phyloP scores from a whole-genome alignment of 2,329 filamentous ascomycete genomes.

The Aspergillus hortae region DNA sequence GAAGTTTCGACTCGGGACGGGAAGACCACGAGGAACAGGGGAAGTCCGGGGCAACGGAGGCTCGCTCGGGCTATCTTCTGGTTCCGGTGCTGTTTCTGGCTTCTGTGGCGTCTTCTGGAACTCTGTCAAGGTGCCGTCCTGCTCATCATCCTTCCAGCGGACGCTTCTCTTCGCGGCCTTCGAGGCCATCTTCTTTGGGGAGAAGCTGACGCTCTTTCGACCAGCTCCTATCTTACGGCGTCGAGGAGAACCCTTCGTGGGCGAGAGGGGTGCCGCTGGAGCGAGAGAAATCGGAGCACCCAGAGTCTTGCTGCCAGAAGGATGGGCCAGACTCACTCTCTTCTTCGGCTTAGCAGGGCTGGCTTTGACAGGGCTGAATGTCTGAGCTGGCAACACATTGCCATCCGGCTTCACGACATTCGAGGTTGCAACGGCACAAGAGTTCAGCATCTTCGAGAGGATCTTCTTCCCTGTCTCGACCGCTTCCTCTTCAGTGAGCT shows the following conservation, averaged over 20 bases:
- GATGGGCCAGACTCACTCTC: constrained; percentile 42
- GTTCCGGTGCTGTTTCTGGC: constrained; percentile 51
- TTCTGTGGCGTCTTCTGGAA: constrained; percentile 87
- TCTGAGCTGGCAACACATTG: constrained; percentile 51
- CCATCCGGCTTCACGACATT: constrained; percentile 92
- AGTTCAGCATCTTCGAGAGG: constrained; percentile 72
- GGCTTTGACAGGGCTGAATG: constrained; percentile 66
- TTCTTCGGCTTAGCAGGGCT: constrained; percentile 70
- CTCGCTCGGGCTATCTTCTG: constrained; percentile 53
- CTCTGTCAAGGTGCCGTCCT: constrained; percentile 80
- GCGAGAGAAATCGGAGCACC: constrained; percentile 29
- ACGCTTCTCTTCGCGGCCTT: constrained; percentile 76
- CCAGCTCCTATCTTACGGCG: constrained; percentile 62
- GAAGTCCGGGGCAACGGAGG: constrained; percentile 50
- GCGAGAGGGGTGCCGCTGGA: constrained; percentile 50
- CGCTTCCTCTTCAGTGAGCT: constrained; percentile 80
- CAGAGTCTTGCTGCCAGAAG: constrained; percentile 24
- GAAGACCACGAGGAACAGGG: constrained; percentile 43
- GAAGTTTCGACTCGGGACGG: constrained; percentile 33
- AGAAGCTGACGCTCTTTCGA: constrained; percentile 75
- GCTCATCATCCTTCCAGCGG: constrained; percentile 87
- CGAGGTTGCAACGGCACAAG: constrained; percentile 68
- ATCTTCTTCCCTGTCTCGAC: constrained; percentile 73
- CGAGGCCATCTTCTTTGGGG: constrained; percentile 61
- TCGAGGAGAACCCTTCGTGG: constrained; percentile 74